Percentiles rank a stretch among this genome's conserved stretches.
phyloP scores from a whole-genome alignment of 441 rosid genomes.

The Geranium incanum region DNA sequence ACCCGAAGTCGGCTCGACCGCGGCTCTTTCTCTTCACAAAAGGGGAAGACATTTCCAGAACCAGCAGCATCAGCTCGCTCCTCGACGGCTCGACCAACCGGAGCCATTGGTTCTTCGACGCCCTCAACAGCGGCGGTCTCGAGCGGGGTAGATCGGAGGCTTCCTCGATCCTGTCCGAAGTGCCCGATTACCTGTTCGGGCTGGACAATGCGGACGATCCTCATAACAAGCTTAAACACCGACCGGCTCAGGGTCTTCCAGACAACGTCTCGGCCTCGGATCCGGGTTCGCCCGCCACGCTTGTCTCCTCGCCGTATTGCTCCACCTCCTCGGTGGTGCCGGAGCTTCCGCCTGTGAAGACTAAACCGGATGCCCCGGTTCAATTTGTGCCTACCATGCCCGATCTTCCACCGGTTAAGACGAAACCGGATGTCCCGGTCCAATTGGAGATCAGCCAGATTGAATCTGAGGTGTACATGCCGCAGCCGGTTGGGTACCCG shows the following conservation, averaged over 20 bases:
- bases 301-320: conserved; percentile 54
- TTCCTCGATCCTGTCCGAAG: conserved; percentile 77
- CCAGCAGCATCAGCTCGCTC: conserved; percentile 74
- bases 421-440: too few relatives aligned
- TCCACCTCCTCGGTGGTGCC: conserved; percentile 55
- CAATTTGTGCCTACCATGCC: too few relatives aligned
- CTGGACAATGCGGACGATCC: conserved; percentile 62
- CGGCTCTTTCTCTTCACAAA: conserved; percentile 64
- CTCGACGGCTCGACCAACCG: conserved; percentile 75
- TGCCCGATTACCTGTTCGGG: conserved; percentile 84
- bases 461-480: too few relatives aligned
- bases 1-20: conserved; percentile 68
- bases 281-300: conserved; percentile 79
- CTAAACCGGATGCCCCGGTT: conserved; percentile 46
- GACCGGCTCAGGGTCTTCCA: conserved; percentile 21
- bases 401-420: too few relatives aligned
- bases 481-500: conserved; percentile 29
- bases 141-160: conserved; percentile 79
- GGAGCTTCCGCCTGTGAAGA: conserved; percentile 59
- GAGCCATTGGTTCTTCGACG: conserved; percentile 85
- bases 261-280: conserved; percentile 62
- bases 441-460: too few relatives aligned
- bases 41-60: conserved; percentile 46
- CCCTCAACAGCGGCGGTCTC: conserved; percentile 45
- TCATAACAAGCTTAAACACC: conserved; percentile 35